Evolutionary conservation across 2,329 filamentous ascomycete species (phyloP).

Genomic region (Pseudogymnoascus sp.): DNA sequence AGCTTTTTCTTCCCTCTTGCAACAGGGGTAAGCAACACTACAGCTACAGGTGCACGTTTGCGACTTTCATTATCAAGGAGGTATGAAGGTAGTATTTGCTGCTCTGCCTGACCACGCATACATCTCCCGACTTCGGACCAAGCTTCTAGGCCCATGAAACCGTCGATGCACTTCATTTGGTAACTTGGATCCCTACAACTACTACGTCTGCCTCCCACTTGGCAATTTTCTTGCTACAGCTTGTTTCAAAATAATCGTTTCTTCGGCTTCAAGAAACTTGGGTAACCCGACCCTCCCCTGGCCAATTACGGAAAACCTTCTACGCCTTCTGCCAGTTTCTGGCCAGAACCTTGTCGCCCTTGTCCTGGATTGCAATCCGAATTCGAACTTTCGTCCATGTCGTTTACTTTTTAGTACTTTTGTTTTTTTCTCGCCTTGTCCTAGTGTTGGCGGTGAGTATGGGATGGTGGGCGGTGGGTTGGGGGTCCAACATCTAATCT

Average conservation of each 20-base stretch:
- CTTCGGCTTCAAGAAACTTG: background rate
- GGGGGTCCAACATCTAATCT: background rate
- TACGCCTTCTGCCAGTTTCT: background rate
- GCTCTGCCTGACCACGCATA: constrained; percentile 17
- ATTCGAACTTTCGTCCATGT: background rate
- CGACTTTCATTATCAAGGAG: constrained; percentile 16
- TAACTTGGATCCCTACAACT: constrained; percentile 6
- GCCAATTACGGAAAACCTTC: background rate
- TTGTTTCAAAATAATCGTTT: constrained; percentile 1
- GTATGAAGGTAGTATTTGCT: constrained; percentile 27
- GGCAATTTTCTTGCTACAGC: background rate
- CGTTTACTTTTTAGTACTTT: background rate
- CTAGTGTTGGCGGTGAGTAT: background rate
- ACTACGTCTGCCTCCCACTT: constrained; percentile 6
- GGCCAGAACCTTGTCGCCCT: background rate
- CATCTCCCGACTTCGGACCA: background rate
- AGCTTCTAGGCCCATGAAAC: constrained; percentile 8
- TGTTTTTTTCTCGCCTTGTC: background rate
- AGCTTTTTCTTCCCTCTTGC: constrained; percentile 31
- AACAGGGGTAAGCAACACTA: constrained; percentile 32
- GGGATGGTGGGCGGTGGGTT: background rate
- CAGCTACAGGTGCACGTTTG: constrained; percentile 17
- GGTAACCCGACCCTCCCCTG: constrained; percentile 20
- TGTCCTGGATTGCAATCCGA: background rate
- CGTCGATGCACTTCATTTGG: background rate